Evolutionary conservation across 2,329 filamentous ascomycete genomes (phyloP).

Genomic region (Teratosphaeria viscida): DNA sequence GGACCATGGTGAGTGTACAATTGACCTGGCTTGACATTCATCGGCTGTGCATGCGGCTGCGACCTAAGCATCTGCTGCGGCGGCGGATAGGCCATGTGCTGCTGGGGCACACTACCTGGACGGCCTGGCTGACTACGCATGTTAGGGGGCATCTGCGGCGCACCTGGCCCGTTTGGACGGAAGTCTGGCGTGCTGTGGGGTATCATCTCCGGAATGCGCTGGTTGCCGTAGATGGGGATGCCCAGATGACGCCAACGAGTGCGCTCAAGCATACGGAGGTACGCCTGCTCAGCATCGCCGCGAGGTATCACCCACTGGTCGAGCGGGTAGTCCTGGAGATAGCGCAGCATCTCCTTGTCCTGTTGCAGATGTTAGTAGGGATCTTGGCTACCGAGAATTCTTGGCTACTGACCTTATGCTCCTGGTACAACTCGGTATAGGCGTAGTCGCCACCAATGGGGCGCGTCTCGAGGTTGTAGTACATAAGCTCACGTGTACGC

Average conservation of each 20-base stretch:
- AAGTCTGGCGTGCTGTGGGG: neutral
- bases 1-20: neutral
- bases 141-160: neutral
- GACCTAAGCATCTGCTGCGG: conserved; percentile 4
- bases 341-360: conserved; percentile 18
- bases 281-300: conserved; percentile 13
- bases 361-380: conserved; percentile 3
- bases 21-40: neutral
- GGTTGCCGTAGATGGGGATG: conserved; percentile 15
- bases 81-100: neutral
- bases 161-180: neutral
- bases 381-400: conserved; percentile 7
- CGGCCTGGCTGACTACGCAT: neutral
- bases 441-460: conserved; percentile 15
- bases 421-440: conserved; percentile 20
- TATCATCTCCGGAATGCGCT: conserved; percentile 2
- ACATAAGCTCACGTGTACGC: conserved; percentile 17
- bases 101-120: neutral
- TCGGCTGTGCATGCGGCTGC: conserved; percentile 9
- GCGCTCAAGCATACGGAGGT: conserved; percentile 16
- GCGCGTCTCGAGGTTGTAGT: conserved; percentile 9
- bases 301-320: conserved; percentile 19
- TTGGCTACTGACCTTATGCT: conserved; percentile 9
- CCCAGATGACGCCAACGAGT: conserved; percentile 15
- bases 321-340: conserved; percentile 19